Evolutionary conservation across 768 basidiomycete genomes (phyloP), one percentile per base, ranked within the genome.

Genomic region (Chiua virens): DNA sequence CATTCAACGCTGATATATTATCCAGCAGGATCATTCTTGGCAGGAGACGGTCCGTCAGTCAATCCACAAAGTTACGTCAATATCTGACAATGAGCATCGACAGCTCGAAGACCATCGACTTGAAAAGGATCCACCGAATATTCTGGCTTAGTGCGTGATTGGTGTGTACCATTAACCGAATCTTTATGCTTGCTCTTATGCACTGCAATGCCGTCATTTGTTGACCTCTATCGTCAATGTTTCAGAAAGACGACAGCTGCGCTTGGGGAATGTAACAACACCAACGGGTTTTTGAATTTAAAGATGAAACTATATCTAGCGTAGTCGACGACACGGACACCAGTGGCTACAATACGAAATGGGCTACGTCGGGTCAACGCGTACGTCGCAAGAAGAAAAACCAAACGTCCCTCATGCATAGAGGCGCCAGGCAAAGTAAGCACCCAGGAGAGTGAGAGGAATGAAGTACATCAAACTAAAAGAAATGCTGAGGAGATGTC

Each of bases 371-470:
- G 34, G 3, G 32, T 32, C 44, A 25, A 44, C 42, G 20, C 22
- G 41, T 54, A 40, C 17, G 18, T 28, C 23, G 17, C 13, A 43
- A 7, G 13, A 42, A 18, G 11, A 18, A 25, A 21, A 34, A 13
- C 5, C 14, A 34, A 34, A 18, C 9, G 13, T 30, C 44, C 23
- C 47, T 70, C 54, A 68, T 55, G 54, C 68, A 70, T 92, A 92
- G 71, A 78, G 85, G 55, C 91, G 81, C 83, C 85, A 96, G 42
- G 84, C 93, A 60, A 96, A 88, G 83, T 92, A 95, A 43, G 80
- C 93, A 55, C 81, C 89, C 41, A 96, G 73, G 23, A 91, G 71
- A 40, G 75, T 81, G 37, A 95, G 78, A 47, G 94, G 94, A 21
- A 92, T 64, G 63, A 94, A 83, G 79, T 92, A 96, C 79, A 89